phyloP scores from a whole-genome alignment of 805 yeast species.

The Kuraishia molischiana region DNA sequence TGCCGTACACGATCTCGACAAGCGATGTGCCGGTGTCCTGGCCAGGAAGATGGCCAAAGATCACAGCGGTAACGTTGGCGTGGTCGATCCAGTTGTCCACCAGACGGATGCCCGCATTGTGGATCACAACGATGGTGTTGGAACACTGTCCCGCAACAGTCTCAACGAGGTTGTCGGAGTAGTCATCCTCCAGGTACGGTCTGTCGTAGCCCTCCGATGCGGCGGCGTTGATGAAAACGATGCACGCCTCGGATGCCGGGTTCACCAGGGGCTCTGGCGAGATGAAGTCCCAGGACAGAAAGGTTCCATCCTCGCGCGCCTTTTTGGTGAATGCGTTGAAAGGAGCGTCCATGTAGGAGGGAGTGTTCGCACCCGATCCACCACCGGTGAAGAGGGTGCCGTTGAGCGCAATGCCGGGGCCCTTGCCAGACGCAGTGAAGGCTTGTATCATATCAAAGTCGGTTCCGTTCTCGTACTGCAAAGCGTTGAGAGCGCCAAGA shows the following conservation, averaged over 20 bases:
- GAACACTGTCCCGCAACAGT: constrained; percentile 37
- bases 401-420: too few species aligned
- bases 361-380: constrained; percentile 57
- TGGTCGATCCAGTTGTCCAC: constrained; percentile 46
- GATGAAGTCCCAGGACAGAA: constrained; percentile 34
- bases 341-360: constrained; percentile 41
- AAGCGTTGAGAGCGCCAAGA: too few species aligned
- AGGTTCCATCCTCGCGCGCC: constrained; percentile 33
- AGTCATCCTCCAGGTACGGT: constrained; percentile 47
- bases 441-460: too few species aligned
- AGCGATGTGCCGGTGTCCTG: constrained; percentile 45
- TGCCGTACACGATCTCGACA: constrained; percentile 51
- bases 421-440: too few species aligned
- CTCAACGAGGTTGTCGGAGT: constrained; percentile 40
- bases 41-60: constrained; percentile 25
- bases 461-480: too few species aligned
- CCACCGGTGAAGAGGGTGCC: constrained; percentile 53
- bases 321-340: constrained; percentile 26
- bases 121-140: constrained; percentile 48
- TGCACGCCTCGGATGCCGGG: constrained; percentile 47
- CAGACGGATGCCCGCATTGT: constrained; percentile 50
- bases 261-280: constrained; percentile 43
- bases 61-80: constrained; percentile 47
- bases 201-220: constrained; percentile 56
- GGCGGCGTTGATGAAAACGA: constrained; percentile 45